Conservation (phyloP, 257 asterid genomes). For the Haberlea rhodopensis region DNA sequence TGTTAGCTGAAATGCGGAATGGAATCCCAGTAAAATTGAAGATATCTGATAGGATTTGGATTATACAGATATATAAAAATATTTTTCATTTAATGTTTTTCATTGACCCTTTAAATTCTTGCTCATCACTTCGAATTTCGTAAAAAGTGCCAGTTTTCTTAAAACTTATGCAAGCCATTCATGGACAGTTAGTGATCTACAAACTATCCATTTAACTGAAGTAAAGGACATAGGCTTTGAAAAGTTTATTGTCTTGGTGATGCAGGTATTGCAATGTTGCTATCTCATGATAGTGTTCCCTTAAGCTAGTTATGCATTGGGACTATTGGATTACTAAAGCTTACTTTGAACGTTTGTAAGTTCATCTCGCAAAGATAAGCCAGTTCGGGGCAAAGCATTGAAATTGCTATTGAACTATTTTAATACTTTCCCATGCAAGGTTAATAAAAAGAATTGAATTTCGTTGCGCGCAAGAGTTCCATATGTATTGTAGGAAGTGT, state of each 20-base stretch:
- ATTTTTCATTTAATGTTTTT: too few species aligned
- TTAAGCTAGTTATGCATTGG: slow-evolving; percentile 10
- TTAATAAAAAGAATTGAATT: slow-evolving; percentile 21
- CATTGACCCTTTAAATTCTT: too few species aligned
- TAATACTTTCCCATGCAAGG: slow-evolving; percentile 81
- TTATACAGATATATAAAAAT: too few species aligned
- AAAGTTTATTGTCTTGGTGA: slow-evolving; percentile 54
- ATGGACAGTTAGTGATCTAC: slow-evolving; percentile 61
- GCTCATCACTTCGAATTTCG: too few species aligned
- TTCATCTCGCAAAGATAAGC: slow-evolving; percentile 81
- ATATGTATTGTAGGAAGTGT: background rate
- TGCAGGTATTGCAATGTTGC: slow-evolving; percentile 64
- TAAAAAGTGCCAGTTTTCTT: too few species aligned
- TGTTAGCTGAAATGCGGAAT: too few species aligned
- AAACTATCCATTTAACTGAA: slow-evolving; percentile 39
- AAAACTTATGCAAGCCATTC: too few species aligned
- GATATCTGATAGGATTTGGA: too few species aligned
- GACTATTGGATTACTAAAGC: slow-evolving; percentile 15
- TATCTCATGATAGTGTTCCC: slow-evolving; percentile 6
- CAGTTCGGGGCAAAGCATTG: slow-evolving; percentile 76
- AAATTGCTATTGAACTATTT: slow-evolving; percentile 63
- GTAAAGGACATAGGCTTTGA: slow-evolving; percentile 53
- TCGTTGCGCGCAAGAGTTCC: background rate
- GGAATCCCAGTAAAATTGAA: too few species aligned
- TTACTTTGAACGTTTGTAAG: slow-evolving; percentile 30